These are phyloP conservation scores for Collybia nuda DNA, from an alignment of 768 basidiomycete species.

Conservation along the genomic window DNA sequence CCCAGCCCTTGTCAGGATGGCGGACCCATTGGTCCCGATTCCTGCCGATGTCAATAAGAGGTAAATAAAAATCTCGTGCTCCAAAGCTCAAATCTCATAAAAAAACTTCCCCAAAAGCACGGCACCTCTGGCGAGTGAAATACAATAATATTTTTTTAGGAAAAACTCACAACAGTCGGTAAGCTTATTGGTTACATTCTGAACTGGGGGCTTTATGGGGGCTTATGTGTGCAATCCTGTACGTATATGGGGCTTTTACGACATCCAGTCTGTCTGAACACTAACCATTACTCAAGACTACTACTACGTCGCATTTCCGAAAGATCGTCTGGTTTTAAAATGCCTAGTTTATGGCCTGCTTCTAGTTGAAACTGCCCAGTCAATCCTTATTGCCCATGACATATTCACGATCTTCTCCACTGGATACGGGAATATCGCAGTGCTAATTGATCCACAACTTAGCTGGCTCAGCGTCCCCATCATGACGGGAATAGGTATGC, in stretches of 20 bases:
- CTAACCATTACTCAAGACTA: background rate
- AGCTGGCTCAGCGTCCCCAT: too few species aligned
- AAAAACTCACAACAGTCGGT: too few species aligned
- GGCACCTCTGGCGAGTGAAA: too few species aligned
- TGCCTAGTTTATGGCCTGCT: background rate
- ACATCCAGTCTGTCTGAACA: background rate
- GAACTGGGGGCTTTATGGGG: background rate
- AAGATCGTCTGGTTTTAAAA: background rate
- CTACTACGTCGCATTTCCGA: background rate
- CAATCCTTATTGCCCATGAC: background rate
- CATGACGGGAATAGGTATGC: too few species aligned
- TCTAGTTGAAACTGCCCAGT: background rate
- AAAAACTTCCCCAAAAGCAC: too few species aligned
- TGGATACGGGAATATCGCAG: too few species aligned
- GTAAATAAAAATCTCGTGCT: too few species aligned
- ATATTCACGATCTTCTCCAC: background rate
- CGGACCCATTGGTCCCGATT: too few species aligned
- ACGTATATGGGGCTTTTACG: background rate
- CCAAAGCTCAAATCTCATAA: too few species aligned
- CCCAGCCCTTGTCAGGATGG: too few species aligned
- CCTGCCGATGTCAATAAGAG: too few species aligned
- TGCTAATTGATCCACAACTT: background rate
- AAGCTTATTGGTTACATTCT: background rate
- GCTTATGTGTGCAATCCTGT: background rate
- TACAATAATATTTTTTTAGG: too few species aligned